Evolutionary conservation across 2,329 filamentous ascomycete genomes (phyloP), one percentile per base, ranked within the genome.

Genomic region (Diplodia sapinea): DNA sequence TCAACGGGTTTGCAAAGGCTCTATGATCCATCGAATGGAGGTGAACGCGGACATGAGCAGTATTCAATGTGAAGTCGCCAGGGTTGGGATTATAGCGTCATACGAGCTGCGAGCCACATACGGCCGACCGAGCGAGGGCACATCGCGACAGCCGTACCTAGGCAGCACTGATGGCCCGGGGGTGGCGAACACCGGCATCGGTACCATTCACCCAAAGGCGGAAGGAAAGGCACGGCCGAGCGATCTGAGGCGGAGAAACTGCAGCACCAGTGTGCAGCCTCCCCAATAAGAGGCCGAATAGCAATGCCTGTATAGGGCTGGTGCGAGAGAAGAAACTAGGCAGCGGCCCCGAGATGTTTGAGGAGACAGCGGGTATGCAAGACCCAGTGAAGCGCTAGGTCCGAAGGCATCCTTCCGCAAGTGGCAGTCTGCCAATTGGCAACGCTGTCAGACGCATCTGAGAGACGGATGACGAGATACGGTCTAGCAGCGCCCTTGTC

Each of bases 131-230:
- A 50, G 57, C 57, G 43, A 62, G 29, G 36, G 9, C 20, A 20
- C 57, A 62, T 62, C 17, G n/a, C 31, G 26, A 50, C 40, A 47
- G 43, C 43, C 31, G 59, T n/a, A 26, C 26, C 26, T 26, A 63
- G 59, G 59, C 59, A 63, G 59, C 59, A 63, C 59, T 38, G 59
- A 15, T 23, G 31, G 31, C n/a, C 43, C 59, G 43, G 59, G 59
- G 59, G 17, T 63, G 59, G 59, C 59, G 43, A 63, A 52, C n/a
- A 38, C 29, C 43, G 47, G 20, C 47, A 62, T 23, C 36, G 29
- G 15, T 63, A 63, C 47, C 59, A 63, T 51, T 63, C 47, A 63
- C 59, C 31, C 47, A 63, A 62, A 62, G 38, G 59, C 59, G 59
- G 59, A 63, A 63, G 47, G 59, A 36, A 20, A 38, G 57, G n/a